A percentile compares a stretch with the other conserved stretches of the same genome.
Evolutionary conservation across 306 rosid genomes (phyloP).

Genomic region (Carpinus fangiana): DNA sequence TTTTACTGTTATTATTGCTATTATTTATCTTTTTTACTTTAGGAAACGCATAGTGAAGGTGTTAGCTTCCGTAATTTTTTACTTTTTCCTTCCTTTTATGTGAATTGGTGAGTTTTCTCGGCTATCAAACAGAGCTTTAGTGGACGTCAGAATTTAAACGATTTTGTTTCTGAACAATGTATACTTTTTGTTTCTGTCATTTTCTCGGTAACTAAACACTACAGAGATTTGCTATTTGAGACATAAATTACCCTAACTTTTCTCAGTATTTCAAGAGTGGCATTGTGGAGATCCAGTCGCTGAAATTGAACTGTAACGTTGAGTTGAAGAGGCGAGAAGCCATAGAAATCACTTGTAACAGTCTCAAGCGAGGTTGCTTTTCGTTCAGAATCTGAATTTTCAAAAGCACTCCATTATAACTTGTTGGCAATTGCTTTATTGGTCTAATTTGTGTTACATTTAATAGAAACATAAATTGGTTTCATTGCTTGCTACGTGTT

Average conservation of each 20-base stretch:
- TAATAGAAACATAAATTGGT: not conserved
- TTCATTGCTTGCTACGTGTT: not conserved
- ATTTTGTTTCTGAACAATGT: too few relatives aligned
- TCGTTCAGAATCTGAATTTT: not conserved
- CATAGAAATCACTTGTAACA: conserved; percentile 46
- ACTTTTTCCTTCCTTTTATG: too few relatives aligned
- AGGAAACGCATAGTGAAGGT: too few relatives aligned
- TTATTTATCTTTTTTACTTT: too few relatives aligned
- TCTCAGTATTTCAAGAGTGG: conserved; percentile 57
- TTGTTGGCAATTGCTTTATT: not conserved
- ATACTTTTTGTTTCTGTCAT: too few relatives aligned
- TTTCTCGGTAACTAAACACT: conserved; percentile 11
- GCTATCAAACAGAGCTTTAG: too few relatives aligned
- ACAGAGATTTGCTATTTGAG: not conserved
- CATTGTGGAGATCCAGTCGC: conserved; percentile 46
- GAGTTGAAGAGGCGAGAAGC: conserved; percentile 63
- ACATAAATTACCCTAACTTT: not conserved
- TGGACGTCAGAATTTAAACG: too few relatives aligned
- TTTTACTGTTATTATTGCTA: too few relatives aligned
- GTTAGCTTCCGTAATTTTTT: too few relatives aligned
- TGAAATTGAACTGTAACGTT: conserved; percentile 36
- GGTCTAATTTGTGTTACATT: not conserved
- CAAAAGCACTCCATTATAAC: not conserved
- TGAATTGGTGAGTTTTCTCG: too few relatives aligned
- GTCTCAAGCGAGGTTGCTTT: conserved; percentile 48